phyloP scores from a whole-genome alignment of 768 basidiomycete genomes.

The Pisolithus albus region DNA sequence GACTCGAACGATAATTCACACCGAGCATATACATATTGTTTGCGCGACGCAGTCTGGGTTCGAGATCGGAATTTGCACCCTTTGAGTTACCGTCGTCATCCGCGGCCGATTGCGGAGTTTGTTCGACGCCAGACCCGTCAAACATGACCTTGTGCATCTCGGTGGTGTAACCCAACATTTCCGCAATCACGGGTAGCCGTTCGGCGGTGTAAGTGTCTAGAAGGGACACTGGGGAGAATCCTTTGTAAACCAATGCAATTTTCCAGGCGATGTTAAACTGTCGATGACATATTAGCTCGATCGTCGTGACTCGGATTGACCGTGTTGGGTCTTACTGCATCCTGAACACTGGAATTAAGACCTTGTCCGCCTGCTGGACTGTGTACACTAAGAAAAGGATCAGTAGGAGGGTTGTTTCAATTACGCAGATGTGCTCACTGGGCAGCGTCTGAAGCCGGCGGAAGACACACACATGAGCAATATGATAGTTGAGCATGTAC shows the following conservation, averaged over 20 bases:
- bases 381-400: slow-evolving; percentile 19
- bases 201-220: slow-evolving; percentile 35
- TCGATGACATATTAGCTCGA: background rate
- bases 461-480: no score
- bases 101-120: background rate
- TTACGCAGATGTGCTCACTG: no score
- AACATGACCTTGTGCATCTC: background rate
- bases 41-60: no score
- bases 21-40: no score
- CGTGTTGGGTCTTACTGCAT: background rate
- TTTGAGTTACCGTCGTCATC: background rate
- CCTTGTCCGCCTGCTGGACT: slow-evolving; percentile 37
- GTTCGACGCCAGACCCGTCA: background rate
- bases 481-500: no score
- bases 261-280: slow-evolving; percentile 40
- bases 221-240: slow-evolving; percentile 14
- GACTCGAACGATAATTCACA: no score
- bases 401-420: no score
- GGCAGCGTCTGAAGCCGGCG: no score
- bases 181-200: slow-evolving; percentile 35
- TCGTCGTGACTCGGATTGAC: no score
- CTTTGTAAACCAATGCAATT: slow-evolving; percentile 28
- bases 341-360: slow-evolving; percentile 11
- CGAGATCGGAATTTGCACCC: background rate
- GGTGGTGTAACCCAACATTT: slow-evolving; percentile 33